These are phyloP conservation scores for Candida methanosorbosa DNA, from an alignment of 805 yeast genomes.

Conservation along the genomic window DNA sequence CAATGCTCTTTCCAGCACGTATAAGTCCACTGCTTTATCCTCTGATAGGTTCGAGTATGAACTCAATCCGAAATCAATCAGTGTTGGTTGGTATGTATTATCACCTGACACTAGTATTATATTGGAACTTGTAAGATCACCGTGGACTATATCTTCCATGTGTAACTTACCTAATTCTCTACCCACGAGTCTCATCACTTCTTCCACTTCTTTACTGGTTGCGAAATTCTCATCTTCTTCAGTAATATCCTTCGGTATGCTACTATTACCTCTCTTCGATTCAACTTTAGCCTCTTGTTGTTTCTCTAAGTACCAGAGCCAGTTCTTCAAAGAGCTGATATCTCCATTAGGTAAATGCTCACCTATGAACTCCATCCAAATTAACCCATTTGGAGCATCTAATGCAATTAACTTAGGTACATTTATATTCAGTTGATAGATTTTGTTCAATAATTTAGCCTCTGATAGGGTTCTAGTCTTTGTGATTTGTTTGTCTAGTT, in stretches of 20 bases:
- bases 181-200: constrained; percentile 51
- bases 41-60: constrained; percentile 69
- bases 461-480: constrained; percentile 80
- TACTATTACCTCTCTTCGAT: constrained; percentile 11
- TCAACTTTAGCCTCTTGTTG: constrained; percentile 11
- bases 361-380: constrained; percentile 84
- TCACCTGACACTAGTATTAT: constrained; percentile 38
- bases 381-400: constrained; percentile 71
- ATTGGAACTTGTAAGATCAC: constrained; percentile 90
- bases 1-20: constrained; percentile 88
- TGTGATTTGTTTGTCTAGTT: constrained; percentile 66
- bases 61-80: constrained; percentile 91
- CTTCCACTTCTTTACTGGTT: constrained; percentile 28
- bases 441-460: constrained; percentile 62
- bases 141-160: constrained; percentile 74
- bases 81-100: constrained; percentile 32
- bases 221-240: constrained; percentile 11
- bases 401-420: constrained; percentile 70
- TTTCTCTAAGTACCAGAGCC: constrained; percentile 55
- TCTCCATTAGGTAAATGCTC: constrained; percentile 40
- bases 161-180: constrained; percentile 63
- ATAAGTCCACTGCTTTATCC: constrained; percentile 95
- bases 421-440: constrained; percentile 43
- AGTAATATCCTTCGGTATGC: too few species aligned
- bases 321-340: constrained; percentile 61